These are phyloP conservation scores for Pseudotulostoma volvatum DNA, from an alignment of 495 filamentous ascomycete genomes.

Conservation along the genomic window DNA sequence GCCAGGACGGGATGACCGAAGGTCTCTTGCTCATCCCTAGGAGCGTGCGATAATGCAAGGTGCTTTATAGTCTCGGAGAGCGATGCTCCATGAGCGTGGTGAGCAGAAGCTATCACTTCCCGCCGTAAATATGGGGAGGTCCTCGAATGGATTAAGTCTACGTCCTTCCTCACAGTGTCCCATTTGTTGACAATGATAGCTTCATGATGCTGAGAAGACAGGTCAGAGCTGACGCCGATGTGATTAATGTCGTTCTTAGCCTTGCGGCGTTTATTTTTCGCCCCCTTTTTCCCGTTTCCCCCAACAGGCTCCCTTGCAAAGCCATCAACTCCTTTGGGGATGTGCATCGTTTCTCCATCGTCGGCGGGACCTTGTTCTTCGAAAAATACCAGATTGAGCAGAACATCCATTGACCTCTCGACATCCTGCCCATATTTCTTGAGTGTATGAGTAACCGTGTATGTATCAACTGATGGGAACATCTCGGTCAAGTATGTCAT, in stretches of 20 bases:
- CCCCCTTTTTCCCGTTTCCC: slow-evolving; percentile 23
- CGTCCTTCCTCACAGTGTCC: slow-evolving; percentile 36
- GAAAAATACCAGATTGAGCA: slow-evolving; percentile 61
- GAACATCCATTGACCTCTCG: slow-evolving; percentile 58
- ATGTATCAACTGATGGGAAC: slow-evolving; percentile 48
- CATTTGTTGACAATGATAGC: slow-evolving; percentile 30
- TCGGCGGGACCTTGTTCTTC: slow-evolving; percentile 31
- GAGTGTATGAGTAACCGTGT: slow-evolving; percentile 47
- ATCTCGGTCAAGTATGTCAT: slow-evolving; percentile 41
- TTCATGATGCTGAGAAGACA: slow-evolving; percentile 6
- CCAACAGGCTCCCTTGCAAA: slow-evolving; percentile 36
- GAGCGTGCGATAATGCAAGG: slow-evolving; percentile 24
- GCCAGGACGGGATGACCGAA: slow-evolving; percentile 28
- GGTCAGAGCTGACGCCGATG: slow-evolving; percentile 1
- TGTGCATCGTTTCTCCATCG: slow-evolving; percentile 21
- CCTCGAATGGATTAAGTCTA: slow-evolving; percentile 41
- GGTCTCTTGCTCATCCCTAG: slow-evolving; percentile 16
- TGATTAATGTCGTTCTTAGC: slow-evolving; percentile 9
- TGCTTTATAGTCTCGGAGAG: slow-evolving; percentile 36
- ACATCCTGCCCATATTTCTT: slow-evolving; percentile 46
- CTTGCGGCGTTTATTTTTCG: slow-evolving; percentile 26
- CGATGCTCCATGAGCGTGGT: slow-evolving; percentile 46
- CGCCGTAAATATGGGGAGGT: slow-evolving; percentile 26
- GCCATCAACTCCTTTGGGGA: slow-evolving; percentile 62
- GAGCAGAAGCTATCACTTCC: slow-evolving; percentile 39